phyloP scores from a whole-genome alignment of 1,284 basidiomycete genomes.

The Tilletia horrida region DNA sequence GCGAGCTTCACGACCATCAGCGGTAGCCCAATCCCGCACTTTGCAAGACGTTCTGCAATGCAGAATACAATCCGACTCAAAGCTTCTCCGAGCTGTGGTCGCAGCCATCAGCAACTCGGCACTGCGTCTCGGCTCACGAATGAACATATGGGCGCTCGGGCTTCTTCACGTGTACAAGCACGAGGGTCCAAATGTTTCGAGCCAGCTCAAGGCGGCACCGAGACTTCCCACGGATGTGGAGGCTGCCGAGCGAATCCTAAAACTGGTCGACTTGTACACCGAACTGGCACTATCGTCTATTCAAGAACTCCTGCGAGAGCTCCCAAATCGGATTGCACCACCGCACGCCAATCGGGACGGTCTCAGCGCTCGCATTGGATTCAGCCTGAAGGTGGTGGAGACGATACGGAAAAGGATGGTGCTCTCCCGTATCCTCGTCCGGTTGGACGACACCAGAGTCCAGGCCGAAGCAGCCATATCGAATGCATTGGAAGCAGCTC shows the following conservation, averaged over 20 bases:
- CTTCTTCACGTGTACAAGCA: neutral
- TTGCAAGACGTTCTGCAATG: neutral
- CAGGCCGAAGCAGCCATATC: neutral
- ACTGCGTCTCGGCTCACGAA: neutral
- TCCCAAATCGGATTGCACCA: neutral
- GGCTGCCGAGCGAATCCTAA: neutral
- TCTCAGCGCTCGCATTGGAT: neutral
- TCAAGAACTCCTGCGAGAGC: neutral
- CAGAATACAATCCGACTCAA: neutral
- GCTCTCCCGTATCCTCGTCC: neutral
- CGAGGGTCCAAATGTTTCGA: neutral
- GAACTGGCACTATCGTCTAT: neutral
- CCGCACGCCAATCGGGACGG: neutral
- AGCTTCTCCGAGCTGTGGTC: neutral
- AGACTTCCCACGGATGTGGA: neutral
- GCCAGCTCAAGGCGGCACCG: neutral
- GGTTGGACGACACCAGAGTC: neutral
- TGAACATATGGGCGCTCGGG: neutral
- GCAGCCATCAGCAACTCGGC: constrained; percentile 10
- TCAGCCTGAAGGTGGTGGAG: neutral
- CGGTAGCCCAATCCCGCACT: neutral
- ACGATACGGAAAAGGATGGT: neutral
- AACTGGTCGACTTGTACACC: neutral
- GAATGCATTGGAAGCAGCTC: neutral
- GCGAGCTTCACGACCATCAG: neutral